These are phyloP conservation scores for Cenchrus fungigraminus DNA, from an alignment of 176 grass and related monocot species.

Conservation along the genomic window DNA sequence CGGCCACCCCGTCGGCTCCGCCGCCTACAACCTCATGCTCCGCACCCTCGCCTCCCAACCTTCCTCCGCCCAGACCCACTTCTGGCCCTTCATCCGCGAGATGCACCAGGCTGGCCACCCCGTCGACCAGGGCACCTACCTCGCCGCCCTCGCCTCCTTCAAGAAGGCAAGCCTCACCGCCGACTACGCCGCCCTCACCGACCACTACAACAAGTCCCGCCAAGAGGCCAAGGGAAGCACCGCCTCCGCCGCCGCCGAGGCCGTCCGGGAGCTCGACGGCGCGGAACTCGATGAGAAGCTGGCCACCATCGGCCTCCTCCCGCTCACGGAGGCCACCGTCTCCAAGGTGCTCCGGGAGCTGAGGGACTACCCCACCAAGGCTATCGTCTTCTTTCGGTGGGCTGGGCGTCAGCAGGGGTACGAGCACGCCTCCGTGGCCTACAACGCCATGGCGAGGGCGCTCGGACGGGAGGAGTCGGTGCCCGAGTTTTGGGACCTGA, in stretches of 20 bases:
- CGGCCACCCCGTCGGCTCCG: conserved; percentile 47
- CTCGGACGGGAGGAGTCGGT: conserved; percentile 65
- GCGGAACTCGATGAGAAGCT: conserved; percentile 50
- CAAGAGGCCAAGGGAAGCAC: background rate
- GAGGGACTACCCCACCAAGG: conserved; percentile 55
- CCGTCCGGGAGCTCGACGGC: conserved; percentile 37
- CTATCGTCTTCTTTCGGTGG: conserved; percentile 83
- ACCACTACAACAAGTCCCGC: conserved; percentile 43
- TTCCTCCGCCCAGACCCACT: conserved; percentile 48
- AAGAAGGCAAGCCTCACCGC: conserved; percentile 63
- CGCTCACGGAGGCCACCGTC: conserved; percentile 58
- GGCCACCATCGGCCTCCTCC: conserved; percentile 35
- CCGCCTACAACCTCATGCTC: conserved; percentile 92
- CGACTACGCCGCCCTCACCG: conserved; percentile 57
- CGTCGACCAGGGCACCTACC: conserved; percentile 82
- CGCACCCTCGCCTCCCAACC: conserved; percentile 66
- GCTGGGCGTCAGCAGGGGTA: conserved; percentile 40
- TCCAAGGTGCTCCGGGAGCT: conserved; percentile 66
- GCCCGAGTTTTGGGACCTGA: conserved; percentile 64
- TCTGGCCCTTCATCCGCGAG: conserved; percentile 80
- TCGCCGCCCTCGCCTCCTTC: conserved; percentile 69
- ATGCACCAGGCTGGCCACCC: conserved; percentile 66
- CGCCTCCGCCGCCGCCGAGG: conserved; percentile 35
- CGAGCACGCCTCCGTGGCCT: conserved; percentile 53
- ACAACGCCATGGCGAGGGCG: conserved; percentile 78